These are phyloP conservation scores for Keqinozyma sinolaborantium DNA, from an alignment of 1,139 yeast species.

Conservation along the genomic window DNA sequence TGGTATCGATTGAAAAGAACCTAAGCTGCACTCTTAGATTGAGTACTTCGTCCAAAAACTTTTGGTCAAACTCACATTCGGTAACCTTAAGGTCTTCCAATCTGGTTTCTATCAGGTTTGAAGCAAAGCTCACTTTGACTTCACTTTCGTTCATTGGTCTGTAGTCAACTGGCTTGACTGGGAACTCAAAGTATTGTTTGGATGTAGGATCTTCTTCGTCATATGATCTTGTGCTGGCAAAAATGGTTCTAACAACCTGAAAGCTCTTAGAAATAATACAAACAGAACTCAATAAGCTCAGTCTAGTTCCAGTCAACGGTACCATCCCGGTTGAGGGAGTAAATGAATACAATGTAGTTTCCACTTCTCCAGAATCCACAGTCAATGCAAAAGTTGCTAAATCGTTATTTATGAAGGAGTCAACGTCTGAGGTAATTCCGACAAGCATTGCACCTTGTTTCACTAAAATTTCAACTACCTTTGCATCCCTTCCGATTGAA, in stretches of 20 bases:
- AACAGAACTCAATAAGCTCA: constrained; percentile 6
- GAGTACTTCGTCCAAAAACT: too few relatives aligned
- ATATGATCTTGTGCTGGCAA: constrained; percentile 7
- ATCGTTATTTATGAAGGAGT: background rate
- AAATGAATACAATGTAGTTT: constrained; percentile 2
- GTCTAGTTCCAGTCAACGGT: constrained; percentile 5
- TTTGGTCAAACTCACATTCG: too few relatives aligned
- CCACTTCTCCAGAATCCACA: constrained; percentile 3
- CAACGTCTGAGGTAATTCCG: constrained; percentile 1
- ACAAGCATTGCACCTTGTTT: constrained; percentile 3
- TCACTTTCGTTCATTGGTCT: too few relatives aligned
- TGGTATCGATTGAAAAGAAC: too few relatives aligned
- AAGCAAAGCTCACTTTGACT: too few relatives aligned
- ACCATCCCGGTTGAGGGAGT: constrained; percentile 9
- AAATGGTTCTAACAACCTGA: constrained; percentile 3
- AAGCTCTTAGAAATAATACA: constrained; percentile 2
- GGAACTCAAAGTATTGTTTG: constrained; percentile 7
- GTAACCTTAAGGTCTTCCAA: too few relatives aligned
- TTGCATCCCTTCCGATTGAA: constrained; percentile 1
- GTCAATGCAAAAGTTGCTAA: constrained; percentile 3
- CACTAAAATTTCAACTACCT: constrained; percentile 4
- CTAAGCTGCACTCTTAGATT: too few relatives aligned
- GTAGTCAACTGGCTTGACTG: constrained; percentile 10
- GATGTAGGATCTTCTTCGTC: constrained; percentile 8
- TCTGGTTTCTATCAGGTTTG: too few relatives aligned